A percentile compares a stretch with the other conserved stretches of the same genome.
Evolutionary conservation across 768 basidiomycete species (phyloP).

Genomic region (Lactarius hengduanensis): DNA sequence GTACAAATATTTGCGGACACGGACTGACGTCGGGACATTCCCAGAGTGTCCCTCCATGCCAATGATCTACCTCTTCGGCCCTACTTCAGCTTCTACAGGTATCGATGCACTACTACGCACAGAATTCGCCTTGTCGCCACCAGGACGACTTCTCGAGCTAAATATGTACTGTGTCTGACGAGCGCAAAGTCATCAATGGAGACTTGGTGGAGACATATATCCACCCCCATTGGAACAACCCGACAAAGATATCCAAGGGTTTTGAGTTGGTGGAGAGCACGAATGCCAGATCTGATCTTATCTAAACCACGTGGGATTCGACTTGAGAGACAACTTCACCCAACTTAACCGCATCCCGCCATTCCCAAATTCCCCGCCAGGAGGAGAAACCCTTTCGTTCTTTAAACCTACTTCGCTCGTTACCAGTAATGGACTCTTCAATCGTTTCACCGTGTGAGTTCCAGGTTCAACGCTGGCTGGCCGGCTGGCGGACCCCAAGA

Average conservation of each 20-base stretch:
- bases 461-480: neutral
- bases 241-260: too few relatives aligned
- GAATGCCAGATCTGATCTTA: conserved; percentile 1
- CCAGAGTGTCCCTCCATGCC: neutral
- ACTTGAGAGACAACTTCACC: neutral
- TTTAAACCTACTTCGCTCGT: conserved; percentile 6
- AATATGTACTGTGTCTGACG: neutral
- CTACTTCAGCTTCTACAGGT: neutral
- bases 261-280: neutral
- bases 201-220: neutral
- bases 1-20: neutral
- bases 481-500: neutral
- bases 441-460: conserved; percentile 21
- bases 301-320: neutral
- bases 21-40: neutral
- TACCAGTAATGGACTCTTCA: conserved; percentile 9
- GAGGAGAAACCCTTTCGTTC: conserved; percentile 1
- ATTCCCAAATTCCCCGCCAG: neutral
- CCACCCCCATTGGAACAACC: neutral
- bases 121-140: neutral
- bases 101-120: neutral
- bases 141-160: neutral
- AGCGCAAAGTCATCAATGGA: too few relatives aligned
- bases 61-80: neutral
- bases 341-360: neutral